Conservation (phyloP, 2,329 filamentous ascomycete genomes). For the Trichoderma koningii region DNA sequence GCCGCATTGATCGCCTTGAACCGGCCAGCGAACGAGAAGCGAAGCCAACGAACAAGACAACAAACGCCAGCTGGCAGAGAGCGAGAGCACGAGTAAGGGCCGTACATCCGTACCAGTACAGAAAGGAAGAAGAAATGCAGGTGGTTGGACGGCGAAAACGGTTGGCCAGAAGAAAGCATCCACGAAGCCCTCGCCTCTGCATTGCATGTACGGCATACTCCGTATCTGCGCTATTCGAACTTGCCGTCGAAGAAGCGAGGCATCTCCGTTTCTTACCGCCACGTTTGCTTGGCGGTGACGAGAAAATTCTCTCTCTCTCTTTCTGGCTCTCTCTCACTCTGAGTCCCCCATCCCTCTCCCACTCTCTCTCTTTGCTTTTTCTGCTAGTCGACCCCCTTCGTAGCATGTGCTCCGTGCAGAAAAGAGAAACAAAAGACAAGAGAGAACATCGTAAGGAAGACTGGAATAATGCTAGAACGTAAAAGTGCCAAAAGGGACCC, state of each 20-base stretch:
- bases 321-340: too few relatives aligned
- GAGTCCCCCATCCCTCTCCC: too few relatives aligned
- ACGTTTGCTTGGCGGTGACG: conserved; percentile 13
- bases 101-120: background rate
- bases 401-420: conserved; percentile 7
- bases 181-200: too few relatives aligned
- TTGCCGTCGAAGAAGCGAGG: background rate
- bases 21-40: background rate
- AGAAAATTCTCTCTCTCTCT: background rate
- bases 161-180: background rate
- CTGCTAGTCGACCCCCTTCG: background rate
- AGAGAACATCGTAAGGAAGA: background rate
- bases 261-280: conserved; percentile 17
- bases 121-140: conserved; percentile 7
- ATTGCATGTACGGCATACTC: background rate
- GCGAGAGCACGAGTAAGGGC: background rate
- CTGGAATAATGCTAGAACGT: too few relatives aligned
- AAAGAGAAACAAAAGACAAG: background rate
- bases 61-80: background rate
- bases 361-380: background rate
- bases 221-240: background rate
- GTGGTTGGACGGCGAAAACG: conserved; percentile 1
- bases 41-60: background rate
- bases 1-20: conserved; percentile 19
- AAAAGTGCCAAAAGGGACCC: background rate